Conservation (phyloP, 140 eudicot genomes). For the Flaveria floridana region DNA sequence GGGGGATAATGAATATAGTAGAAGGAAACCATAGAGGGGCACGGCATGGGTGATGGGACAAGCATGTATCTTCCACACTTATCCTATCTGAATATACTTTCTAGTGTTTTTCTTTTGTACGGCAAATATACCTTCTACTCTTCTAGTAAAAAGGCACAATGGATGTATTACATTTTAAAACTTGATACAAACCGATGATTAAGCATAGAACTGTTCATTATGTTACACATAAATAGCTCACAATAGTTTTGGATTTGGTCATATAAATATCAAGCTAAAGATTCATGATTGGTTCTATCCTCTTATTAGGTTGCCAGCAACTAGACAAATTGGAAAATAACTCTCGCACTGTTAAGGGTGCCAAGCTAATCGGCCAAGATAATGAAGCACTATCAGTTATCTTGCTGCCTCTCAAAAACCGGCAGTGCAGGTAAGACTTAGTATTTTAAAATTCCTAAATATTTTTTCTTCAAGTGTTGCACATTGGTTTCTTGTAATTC, state of each 20-base stretch:
- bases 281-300: slow-evolving; percentile 27
- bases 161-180: not conserved
- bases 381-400: slow-evolving; percentile 78
- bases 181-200: not conserved
- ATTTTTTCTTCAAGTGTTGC: too few species aligned
- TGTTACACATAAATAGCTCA: slow-evolving; percentile 2
- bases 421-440: slow-evolving; percentile 59
- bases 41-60: not conserved
- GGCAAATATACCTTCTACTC: not conserved
- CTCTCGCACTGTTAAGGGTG: slow-evolving; percentile 86
- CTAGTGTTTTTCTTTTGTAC: not conserved
- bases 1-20: slow-evolving; percentile 3
- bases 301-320: slow-evolving; percentile 69
- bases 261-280: slow-evolving; percentile 7
- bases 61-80: not conserved
- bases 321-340: slow-evolving; percentile 75
- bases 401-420: slow-evolving; percentile 65
- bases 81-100: not conserved
- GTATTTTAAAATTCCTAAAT: not conserved
- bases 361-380: slow-evolving; percentile 83
- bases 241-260: slow-evolving; percentile 2
- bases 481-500: slow-evolving; percentile 1
- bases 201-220: not conserved
- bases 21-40: slow-evolving; percentile 3
- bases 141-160: slow-evolving; percentile 11